Percentiles rank a stretch among this genome's conserved stretches.
These are phyloP conservation scores for Theileria annulata DNA, from an alignment of 169 alveolate genomes.

Conservation along the genomic window DNA sequence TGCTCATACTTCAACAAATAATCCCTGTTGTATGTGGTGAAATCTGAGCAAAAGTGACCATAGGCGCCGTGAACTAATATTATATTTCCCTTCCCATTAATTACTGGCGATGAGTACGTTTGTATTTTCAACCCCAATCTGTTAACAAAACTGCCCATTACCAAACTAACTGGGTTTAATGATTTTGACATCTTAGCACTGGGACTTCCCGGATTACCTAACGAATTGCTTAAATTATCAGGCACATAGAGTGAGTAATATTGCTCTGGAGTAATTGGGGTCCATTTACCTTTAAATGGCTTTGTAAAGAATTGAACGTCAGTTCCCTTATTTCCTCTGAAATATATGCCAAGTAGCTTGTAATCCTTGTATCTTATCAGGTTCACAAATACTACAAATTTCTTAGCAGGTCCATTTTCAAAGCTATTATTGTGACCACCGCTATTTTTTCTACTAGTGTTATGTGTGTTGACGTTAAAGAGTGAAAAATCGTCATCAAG, in stretches of 20 bases:
- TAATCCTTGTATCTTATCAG: not conserved
- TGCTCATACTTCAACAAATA: slow-evolving; percentile 19
- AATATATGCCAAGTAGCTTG: not conserved
- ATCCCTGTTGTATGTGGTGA: slow-evolving; percentile 9
- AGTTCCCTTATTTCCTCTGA: not conserved
- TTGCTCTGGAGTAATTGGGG: not conserved
- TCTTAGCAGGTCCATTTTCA: not conserved
- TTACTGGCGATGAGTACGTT: slow-evolving; percentile 37
- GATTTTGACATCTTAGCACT: not conserved
- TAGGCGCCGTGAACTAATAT: slow-evolving; percentile 51
- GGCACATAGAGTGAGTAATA: not conserved
- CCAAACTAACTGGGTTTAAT: not conserved
- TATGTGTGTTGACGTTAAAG: not conserved
- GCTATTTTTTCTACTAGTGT: not conserved
- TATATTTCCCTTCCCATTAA: slow-evolving; percentile 17
- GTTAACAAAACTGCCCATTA: slow-evolving; percentile 27
- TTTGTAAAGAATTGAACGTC: not conserved
- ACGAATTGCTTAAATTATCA: not conserved
- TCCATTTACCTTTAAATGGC: not conserved
- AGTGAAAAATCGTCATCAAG: not conserved
- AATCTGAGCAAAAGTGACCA: slow-evolving; percentile 49
- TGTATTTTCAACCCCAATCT: slow-evolving; percentile 31
- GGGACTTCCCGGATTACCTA: not conserved
- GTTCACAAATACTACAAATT: not conserved
- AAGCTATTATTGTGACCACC: too few species aligned